These are phyloP conservation scores for Pelomyxa schiedti DNA, from an alignment of 78 protist genomes.

Conservation along the genomic window DNA sequence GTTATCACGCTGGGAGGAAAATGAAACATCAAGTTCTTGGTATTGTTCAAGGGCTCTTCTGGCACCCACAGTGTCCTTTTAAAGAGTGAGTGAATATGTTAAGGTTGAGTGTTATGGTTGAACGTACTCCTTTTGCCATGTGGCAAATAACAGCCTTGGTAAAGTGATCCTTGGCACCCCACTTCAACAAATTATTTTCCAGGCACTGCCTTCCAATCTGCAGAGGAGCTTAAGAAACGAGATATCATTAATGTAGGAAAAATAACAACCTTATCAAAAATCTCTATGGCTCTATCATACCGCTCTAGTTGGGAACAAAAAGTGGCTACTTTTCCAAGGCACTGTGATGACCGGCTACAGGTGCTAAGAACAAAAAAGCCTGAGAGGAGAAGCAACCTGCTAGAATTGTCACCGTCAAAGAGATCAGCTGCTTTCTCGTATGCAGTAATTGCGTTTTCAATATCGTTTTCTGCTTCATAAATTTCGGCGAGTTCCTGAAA, in stretches of 20 bases:
- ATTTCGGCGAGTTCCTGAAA: slow-evolving; percentile 20
- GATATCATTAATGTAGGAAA: background rate
- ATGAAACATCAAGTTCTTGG: background rate
- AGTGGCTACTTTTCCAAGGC: slow-evolving; percentile 46
- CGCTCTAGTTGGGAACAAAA: background rate
- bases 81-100: background rate
- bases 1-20: slow-evolving; percentile 13
- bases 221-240: background rate
- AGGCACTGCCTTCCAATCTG: background rate
- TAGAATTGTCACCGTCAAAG: slow-evolving; percentile 22
- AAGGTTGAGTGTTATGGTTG: background rate
- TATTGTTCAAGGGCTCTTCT: background rate
- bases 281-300: slow-evolving; percentile 15
- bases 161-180: slow-evolving; percentile 45
- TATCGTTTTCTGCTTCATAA: slow-evolving; percentile 14
- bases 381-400: background rate
- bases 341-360: slow-evolving; percentile 19
- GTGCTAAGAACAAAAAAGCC: background rate
- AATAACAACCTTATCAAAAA: slow-evolving; percentile 15
- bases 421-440: slow-evolving; percentile 25
- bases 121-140: background rate
- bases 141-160: slow-evolving; percentile 35
- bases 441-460: slow-evolving; percentile 3
- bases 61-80: slow-evolving; percentile 5
- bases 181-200: slow-evolving; percentile 32